Conservation (phyloP, 768 basidiomycete species). For the Hebeloma cylindrosporum region DNA sequence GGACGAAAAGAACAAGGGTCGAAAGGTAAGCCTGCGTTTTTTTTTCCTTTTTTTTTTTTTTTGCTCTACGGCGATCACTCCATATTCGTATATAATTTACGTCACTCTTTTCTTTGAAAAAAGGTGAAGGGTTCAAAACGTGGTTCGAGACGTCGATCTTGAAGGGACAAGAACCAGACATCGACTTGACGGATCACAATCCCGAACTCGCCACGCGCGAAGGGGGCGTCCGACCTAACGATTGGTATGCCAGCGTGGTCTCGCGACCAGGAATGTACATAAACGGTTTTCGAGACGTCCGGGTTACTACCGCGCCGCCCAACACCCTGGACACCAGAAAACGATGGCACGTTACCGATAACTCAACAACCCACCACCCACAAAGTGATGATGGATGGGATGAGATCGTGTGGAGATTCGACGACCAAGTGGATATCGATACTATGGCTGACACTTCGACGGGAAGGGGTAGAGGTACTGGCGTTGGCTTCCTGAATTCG, state of each 20-base stretch:
- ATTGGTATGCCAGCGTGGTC: slow-evolving; percentile 22
- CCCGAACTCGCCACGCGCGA: too few relatives aligned
- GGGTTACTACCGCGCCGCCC: slow-evolving; percentile 5
- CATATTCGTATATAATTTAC: too few relatives aligned
- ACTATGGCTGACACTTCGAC: slow-evolving; percentile 1
- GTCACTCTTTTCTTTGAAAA: too few relatives aligned
- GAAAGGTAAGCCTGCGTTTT: slow-evolving; percentile 9
- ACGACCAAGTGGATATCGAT: neutral
- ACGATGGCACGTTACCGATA: slow-evolving; percentile 21
- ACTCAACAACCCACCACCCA: slow-evolving; percentile 11
- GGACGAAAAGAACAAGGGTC: slow-evolving; percentile 14
- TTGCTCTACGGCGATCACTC: too few relatives aligned
- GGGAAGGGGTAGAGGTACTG: slow-evolving; percentile 8
- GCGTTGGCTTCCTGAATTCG: slow-evolving; percentile 19
- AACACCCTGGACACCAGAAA: slow-evolving; percentile 20
- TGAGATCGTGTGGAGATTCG: slow-evolving; percentile 18
- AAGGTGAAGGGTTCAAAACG: slow-evolving; percentile 14
- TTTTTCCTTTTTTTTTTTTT: neutral
- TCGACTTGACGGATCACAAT: slow-evolving; percentile 12
- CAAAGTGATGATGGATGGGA: slow-evolving; percentile 11
- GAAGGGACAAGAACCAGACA: slow-evolving; percentile 12
- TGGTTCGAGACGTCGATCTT: slow-evolving; percentile 27
- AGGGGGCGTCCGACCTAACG: slow-evolving; percentile 19
- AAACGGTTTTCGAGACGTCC: slow-evolving; percentile 14
- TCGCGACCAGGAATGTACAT: slow-evolving; percentile 21